A percentile compares a stretch with the other conserved stretches of the same genome.
Conservation (phyloP, 176 grass and related monocot species). For the Dactylis glomerata region DNA sequence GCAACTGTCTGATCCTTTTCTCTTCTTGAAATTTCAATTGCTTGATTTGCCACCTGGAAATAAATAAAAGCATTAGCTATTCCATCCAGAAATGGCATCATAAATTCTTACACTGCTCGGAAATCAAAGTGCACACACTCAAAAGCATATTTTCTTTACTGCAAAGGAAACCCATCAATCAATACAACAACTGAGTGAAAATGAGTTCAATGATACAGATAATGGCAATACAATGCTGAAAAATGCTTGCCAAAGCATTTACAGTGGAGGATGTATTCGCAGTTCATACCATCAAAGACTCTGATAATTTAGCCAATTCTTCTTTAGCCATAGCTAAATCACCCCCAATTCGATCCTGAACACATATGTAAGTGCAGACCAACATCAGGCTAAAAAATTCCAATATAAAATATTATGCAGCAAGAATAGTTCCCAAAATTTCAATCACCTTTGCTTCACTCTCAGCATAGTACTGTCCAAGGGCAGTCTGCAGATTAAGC, state of each 20-base stretch:
- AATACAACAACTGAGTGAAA: constrained; percentile 28
- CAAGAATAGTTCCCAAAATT: constrained; percentile 5
- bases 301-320: constrained; percentile 73
- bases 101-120: not conserved
- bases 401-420: not conserved
- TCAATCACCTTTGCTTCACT: constrained; percentile 81
- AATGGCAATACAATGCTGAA: not conserved
- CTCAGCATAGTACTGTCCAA: constrained; percentile 99
- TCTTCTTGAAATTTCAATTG: constrained; percentile 61
- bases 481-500: constrained; percentile 95
- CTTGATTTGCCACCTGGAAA: constrained; percentile 73
- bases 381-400: constrained; percentile 19
- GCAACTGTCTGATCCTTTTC: constrained; percentile 61
- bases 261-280: constrained; percentile 19
- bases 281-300: constrained; percentile 73
- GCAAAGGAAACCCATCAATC: not conserved
- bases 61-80: constrained; percentile 6
- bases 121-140: not conserved
- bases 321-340: constrained; percentile 82
- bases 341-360: constrained; percentile 79
- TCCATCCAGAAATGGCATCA: not conserved
- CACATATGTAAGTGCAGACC: constrained; percentile 8
- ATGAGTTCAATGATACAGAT: constrained; percentile 7
- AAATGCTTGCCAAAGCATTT: constrained; percentile 18
- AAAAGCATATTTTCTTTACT: not conserved